Evolutionary conservation across 495 filamentous ascomycete species (phyloP).

Genomic region (Talaromyces thailandensis): DNA sequence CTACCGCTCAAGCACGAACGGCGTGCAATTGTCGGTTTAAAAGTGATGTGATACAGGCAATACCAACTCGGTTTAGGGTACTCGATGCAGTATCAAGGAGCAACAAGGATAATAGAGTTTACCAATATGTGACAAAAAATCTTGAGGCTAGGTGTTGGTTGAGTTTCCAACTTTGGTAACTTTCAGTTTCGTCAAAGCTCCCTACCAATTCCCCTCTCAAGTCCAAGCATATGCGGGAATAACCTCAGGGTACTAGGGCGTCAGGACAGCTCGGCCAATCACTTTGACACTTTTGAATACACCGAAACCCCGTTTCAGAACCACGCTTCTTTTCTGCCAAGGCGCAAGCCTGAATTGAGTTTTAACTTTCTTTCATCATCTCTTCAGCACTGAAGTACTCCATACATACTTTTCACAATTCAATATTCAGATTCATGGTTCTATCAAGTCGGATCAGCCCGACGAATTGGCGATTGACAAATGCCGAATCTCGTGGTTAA

Average conservation of each 20-base stretch:
- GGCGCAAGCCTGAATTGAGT: background rate
- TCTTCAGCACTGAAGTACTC: background rate
- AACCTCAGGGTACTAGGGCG: background rate
- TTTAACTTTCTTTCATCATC: background rate
- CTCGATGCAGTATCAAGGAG: background rate
- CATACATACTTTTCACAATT: background rate
- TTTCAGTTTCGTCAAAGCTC: background rate
- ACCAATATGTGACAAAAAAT: background rate
- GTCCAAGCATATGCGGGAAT: background rate
- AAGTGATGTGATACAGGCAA: background rate
- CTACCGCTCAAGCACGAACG: background rate
- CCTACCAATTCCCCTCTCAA: background rate
- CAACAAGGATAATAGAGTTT: background rate
- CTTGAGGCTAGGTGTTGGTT: background rate
- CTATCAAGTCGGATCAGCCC: background rate
- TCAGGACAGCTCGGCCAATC: background rate
- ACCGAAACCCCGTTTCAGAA: background rate
- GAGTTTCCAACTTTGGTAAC: background rate
- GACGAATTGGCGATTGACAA: background rate
- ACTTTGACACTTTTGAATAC: background rate
- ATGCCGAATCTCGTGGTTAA: background rate
- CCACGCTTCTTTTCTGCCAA: background rate
- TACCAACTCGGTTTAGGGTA: background rate
- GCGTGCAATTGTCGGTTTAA: background rate
- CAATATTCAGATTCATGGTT: background rate